phyloP scores from a whole-genome alignment of 2,329 filamentous ascomycete genomes.

The Phaeomoniella chlamydospora region DNA sequence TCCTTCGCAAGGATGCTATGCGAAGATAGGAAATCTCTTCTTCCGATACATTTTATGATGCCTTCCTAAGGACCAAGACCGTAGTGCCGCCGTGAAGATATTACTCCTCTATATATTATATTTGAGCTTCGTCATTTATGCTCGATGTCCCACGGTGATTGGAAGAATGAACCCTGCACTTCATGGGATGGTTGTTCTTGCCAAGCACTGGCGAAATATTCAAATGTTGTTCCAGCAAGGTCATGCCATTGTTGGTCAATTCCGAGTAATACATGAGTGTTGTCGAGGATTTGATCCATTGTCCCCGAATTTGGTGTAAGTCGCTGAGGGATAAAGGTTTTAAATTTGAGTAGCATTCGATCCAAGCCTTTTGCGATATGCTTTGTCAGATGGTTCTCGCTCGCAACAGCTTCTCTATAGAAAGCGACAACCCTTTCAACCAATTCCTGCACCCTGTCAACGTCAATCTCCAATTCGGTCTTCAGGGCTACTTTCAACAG shows the following conservation, averaged over 20 bases:
- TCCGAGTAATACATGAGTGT: background rate
- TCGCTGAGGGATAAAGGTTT: background rate
- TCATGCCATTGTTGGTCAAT: background rate
- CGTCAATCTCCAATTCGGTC: constrained; percentile 23
- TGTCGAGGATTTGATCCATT: background rate
- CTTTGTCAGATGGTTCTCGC: constrained; percentile 24
- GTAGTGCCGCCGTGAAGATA: too few relatives aligned
- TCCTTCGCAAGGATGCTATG: too few relatives aligned
- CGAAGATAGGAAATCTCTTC: too few relatives aligned
- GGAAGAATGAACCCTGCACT: background rate
- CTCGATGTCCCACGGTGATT: background rate
- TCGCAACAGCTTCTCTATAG: constrained; percentile 23
- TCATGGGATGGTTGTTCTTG: background rate
- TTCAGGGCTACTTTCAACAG: constrained; percentile 28
- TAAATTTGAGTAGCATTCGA: constrained; percentile 12
- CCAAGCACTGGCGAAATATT: background rate
- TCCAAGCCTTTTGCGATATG: constrained; percentile 23
- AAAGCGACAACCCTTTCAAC: constrained; percentile 24
- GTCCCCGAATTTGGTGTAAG: background rate
- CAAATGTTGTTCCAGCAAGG: background rate
- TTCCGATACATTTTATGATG: too few relatives aligned
- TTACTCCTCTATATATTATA: too few relatives aligned
- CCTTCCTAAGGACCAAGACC: too few relatives aligned
- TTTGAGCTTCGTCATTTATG: too few relatives aligned
- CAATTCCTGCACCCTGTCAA: constrained; percentile 20